A percentile compares a stretch with the other conserved stretches of the same genome.
Conservation (phyloP, 2,329 filamentous ascomycete species). For the Westerdykella sp. region DNA sequence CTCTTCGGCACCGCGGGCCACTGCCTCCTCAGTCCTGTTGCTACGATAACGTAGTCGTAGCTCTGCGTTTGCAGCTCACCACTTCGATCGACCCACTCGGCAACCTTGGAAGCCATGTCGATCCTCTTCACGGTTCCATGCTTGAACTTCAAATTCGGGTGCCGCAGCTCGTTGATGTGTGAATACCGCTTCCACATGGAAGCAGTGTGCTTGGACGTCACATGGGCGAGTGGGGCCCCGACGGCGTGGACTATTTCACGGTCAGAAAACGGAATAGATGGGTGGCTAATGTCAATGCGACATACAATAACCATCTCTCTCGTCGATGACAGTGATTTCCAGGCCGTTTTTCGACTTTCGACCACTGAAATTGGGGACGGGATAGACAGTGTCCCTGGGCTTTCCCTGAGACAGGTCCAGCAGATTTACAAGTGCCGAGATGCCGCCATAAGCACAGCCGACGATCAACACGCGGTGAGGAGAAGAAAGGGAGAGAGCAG, state of each 20-base stretch:
- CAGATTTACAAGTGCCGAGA: slow-evolving; percentile 61
- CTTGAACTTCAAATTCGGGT: slow-evolving; percentile 56
- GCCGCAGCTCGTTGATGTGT: slow-evolving; percentile 60
- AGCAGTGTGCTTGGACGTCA: slow-evolving; percentile 55
- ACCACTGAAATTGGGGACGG: slow-evolving; percentile 31
- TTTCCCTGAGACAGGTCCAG: slow-evolving; percentile 58
- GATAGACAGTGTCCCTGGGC: slow-evolving; percentile 42
- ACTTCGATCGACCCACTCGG: slow-evolving; percentile 48
- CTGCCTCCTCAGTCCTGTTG: slow-evolving; percentile 61
- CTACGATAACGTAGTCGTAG: slow-evolving; percentile 73
- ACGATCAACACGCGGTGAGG: slow-evolving; percentile 52
- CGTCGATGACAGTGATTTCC: slow-evolving; percentile 68
- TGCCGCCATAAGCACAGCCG: slow-evolving; percentile 67
- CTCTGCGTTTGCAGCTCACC: slow-evolving; percentile 40
- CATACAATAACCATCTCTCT: slow-evolving; percentile 78
- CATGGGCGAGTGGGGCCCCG: slow-evolving; percentile 66
- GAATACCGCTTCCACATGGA: slow-evolving; percentile 66
- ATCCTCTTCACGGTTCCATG: slow-evolving; percentile 60
- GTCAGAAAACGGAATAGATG: background rate
- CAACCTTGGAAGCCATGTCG: slow-evolving; percentile 54
- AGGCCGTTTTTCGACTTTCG: slow-evolving; percentile 47
- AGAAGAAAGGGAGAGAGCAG: slow-evolving; percentile 22
- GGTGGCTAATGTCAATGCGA: slow-evolving; percentile 1
- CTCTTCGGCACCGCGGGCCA: slow-evolving; percentile 70
- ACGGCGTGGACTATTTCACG: slow-evolving; percentile 60